Percentiles rank a stretch among this genome's conserved stretches.
phyloP scores from a whole-genome alignment of 208 protist genomes.

The Novymonas esmeraldas region DNA sequence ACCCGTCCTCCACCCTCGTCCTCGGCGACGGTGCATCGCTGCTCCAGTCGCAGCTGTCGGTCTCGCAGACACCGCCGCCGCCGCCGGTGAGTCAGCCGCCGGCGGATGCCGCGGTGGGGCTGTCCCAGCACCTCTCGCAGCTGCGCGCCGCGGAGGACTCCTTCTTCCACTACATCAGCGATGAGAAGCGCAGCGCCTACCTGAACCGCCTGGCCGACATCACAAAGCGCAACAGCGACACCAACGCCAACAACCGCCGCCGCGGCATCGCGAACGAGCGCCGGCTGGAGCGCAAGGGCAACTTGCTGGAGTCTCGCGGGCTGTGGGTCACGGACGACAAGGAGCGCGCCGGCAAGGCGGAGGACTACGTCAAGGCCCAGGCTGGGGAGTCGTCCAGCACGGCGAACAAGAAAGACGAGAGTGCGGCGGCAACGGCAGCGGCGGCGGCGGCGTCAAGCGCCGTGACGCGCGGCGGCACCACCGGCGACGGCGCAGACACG shows the following conservation, averaged over 20 bases:
- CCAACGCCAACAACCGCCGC: conserved; percentile 53
- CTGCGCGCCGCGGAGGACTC: conserved; percentile 38
- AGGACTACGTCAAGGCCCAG: conserved; percentile 47
- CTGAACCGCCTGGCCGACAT: conserved; percentile 63
- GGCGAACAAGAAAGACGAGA: conserved; percentile 16
- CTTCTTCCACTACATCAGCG: conserved; percentile 70
- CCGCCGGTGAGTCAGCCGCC: not conserved
- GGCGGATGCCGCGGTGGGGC: conserved; percentile 1
- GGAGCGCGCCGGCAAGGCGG: conserved; percentile 53
- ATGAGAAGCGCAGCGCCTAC: conserved; percentile 59
- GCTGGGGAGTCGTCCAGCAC: conserved; percentile 9
- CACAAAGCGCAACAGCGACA: conserved; percentile 57
- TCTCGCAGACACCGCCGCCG: conserved; percentile 17
- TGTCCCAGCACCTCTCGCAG: conserved; percentile 43
- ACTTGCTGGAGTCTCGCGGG: conserved; percentile 69
- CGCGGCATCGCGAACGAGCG: conserved; percentile 71
- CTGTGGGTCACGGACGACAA: conserved; percentile 74
- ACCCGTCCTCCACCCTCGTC: not conserved
- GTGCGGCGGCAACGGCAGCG: conserved; percentile 4
- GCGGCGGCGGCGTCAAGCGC: conserved; percentile 2
- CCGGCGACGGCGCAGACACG: conserved; percentile 14
- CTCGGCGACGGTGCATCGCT: conserved; percentile 2
- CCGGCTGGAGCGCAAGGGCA: conserved; percentile 54
- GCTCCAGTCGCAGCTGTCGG: conserved; percentile 4
- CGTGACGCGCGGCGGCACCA: not conserved